These are phyloP conservation scores for Yamadazyma jaroonii DNA, from an alignment of 1,139 yeast species.

Conservation along the genomic window DNA sequence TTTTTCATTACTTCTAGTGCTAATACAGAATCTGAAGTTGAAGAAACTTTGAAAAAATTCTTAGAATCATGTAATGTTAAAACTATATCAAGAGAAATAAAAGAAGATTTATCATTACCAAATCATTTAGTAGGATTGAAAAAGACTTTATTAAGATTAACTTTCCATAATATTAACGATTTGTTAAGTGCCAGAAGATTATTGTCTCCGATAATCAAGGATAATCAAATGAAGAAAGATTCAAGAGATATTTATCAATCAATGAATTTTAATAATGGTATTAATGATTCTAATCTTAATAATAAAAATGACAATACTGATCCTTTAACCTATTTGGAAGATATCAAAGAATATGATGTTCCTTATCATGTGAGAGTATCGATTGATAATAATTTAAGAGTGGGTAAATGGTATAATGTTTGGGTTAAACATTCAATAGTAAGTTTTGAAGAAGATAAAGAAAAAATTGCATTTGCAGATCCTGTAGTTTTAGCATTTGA, in stretches of 20 bases:
- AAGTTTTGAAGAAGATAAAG: conserved; percentile 59
- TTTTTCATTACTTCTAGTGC: conserved; percentile 69
- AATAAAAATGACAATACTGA: conserved; percentile 33
- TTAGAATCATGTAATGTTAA: conserved; percentile 63
- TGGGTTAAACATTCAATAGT: conserved; percentile 59
- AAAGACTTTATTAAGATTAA: conserved; percentile 60
- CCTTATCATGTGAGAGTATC: conserved; percentile 96
- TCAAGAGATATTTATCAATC: conserved; percentile 71
- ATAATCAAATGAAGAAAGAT: conserved; percentile 62
- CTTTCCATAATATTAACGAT: conserved; percentile 75
- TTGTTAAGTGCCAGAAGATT: conserved; percentile 69
- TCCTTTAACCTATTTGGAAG: conserved; percentile 67
- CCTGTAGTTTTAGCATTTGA: conserved; percentile 97
- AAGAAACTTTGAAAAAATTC: conserved; percentile 71
- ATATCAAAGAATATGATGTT: conserved; percentile 90
- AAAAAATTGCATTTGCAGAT: conserved; percentile 90
- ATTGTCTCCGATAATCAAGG: conserved; percentile 66
- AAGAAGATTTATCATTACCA: conserved; percentile 77
- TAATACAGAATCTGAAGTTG: conserved; percentile 76
- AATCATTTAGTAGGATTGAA: conserved; percentile 84
- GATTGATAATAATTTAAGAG: conserved; percentile 80
- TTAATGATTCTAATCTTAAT: conserved; percentile 11
- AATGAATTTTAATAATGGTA: conserved; percentile 38
- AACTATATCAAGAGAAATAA: conserved; percentile 49
- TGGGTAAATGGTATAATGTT: conserved; percentile 95